Evolutionary conservation across 805 yeast genomes (phyloP), one percentile per base, ranked within the genome.

Genomic region (Cyberlindnera mycetangii): DNA sequence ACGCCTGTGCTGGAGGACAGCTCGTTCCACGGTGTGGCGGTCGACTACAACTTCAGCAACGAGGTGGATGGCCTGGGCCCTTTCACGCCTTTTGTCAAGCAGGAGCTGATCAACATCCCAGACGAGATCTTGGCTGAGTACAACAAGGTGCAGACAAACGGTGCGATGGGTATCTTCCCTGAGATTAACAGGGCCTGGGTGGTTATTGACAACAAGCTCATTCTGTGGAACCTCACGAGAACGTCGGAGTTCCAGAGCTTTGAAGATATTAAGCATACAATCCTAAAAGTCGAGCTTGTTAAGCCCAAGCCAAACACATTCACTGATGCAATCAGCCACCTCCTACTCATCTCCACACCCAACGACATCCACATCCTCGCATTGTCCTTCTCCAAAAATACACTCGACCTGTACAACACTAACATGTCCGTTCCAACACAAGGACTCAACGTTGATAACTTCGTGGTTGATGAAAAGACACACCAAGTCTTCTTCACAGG

Each of bases 401-500:
- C 78, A 34, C 63, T 88, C 41, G 87, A 81, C 49, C 72, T 93
- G 14, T 87, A 79, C 62, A 89, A 88, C 57, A 87, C 98, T 0
- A 89, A 86, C 35, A 75, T 93, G 77, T 70, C 82, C 0, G 89
- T 89, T 8, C 78, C 95, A 5, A 74, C 83, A 0, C 88, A 83
- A 56, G 97, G 97, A 0, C 66, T 89, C 25, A 78, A 81, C 35
- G 88, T 84, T 14, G 78, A 78, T 56, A 74, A 78, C 34, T 76
- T 92, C 42, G 70, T 75, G 1, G 70, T 77, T 2, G 77, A 78
- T 55, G 78, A 79, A 17, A 65, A 68, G 35, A 81, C 93, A 1
- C 85, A 88, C 37, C 89, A 92, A 45, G 78, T 93, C 5, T 88
- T 87, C 60, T 88, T 95, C 62, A 74, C 86, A 8, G 95, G 96